These are phyloP conservation scores for Penicillium sp. DNA, from an alignment of 2,329 filamentous ascomycete genomes.

Conservation along the genomic window DNA sequence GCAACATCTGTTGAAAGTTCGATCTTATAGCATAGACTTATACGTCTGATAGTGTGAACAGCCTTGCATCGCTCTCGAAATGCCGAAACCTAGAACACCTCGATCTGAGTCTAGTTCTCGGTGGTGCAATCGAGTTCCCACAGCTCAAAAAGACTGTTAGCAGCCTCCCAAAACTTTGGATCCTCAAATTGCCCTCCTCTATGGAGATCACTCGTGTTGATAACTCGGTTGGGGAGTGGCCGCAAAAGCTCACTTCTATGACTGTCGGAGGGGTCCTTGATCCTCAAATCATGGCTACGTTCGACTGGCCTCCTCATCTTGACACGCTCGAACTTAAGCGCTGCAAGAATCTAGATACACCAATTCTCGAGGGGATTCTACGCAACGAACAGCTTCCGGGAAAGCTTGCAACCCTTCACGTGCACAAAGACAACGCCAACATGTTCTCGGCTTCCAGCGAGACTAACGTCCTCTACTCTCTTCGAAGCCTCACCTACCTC, in stretches of 20 bases:
- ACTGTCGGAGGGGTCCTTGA: constrained; percentile 8
- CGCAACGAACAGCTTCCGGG: neutral
- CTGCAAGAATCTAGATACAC: neutral
- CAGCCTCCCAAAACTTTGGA: neutral
- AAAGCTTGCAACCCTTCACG: neutral
- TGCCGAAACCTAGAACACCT: neutral
- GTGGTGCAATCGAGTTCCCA: neutral
- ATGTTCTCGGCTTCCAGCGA: neutral
- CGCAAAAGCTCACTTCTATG: constrained; percentile 1
- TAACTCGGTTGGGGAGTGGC: constrained; percentile 7
- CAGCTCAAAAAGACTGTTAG: neutral
- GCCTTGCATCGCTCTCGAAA: constrained; percentile 2
- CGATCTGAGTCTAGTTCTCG: neutral
- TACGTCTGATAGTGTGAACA: neutral
- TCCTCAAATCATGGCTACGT: neutral
- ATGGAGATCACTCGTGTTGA: constrained; percentile 1
- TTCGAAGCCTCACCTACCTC: neutral
- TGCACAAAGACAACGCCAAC: neutral
- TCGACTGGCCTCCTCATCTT: constrained; percentile 9
- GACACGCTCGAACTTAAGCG: neutral
- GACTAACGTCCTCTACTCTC: neutral
- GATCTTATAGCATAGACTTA: neutral
- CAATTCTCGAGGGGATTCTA: neutral
- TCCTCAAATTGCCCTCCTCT: neutral
- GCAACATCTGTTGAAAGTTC: constrained; percentile 15